A percentile compares a stretch with the other conserved stretches of the same genome.
Conservation (phyloP, 345 rosid genomes). For the Citrus inodora region DNA sequence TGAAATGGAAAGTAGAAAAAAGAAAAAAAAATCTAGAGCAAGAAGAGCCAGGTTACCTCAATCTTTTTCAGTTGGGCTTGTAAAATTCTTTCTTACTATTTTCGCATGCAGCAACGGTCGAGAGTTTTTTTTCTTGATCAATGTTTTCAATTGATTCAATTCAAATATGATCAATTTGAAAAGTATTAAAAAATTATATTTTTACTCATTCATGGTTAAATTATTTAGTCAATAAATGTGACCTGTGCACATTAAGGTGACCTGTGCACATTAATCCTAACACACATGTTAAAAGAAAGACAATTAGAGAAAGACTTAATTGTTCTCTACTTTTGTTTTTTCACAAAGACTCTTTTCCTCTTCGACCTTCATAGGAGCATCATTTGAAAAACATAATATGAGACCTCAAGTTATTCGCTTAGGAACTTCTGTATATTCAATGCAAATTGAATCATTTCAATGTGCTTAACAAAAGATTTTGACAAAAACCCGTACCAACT, state of each 20-base stretch:
- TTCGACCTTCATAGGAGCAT: conserved; percentile 73
- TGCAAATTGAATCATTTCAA: no score
- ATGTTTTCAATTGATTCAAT: not conserved
- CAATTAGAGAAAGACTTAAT: conserved; percentile 37
- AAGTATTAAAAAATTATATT: not conserved
- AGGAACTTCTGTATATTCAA: not conserved
- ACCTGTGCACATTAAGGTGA: not conserved
- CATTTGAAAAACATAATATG: conserved; percentile 35
- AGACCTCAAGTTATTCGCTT: not conserved
- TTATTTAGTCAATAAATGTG: not conserved
- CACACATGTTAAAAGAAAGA: not conserved
- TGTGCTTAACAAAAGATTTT: not conserved
- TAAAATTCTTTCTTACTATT: conserved; percentile 65
- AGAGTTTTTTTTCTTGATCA: conserved; percentile 40
- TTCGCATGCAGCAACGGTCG: conserved; percentile 48
- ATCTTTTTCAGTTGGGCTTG: conserved; percentile 69
- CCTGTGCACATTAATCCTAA: not conserved
- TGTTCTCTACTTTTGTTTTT: conserved; percentile 73
- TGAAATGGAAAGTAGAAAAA: not conserved
- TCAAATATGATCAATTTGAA: not conserved
- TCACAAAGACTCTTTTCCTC: conserved; percentile 68
- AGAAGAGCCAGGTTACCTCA: conserved; percentile 42
- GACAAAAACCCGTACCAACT: not conserved
- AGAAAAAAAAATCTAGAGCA: not conserved
- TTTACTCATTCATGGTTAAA: not conserved